Percentiles rank a stretch among this genome's conserved stretches.
These are phyloP conservation scores for Trichoderma pleuroti DNA, from an alignment of 2,329 filamentous ascomycete genomes.

Conservation along the genomic window DNA sequence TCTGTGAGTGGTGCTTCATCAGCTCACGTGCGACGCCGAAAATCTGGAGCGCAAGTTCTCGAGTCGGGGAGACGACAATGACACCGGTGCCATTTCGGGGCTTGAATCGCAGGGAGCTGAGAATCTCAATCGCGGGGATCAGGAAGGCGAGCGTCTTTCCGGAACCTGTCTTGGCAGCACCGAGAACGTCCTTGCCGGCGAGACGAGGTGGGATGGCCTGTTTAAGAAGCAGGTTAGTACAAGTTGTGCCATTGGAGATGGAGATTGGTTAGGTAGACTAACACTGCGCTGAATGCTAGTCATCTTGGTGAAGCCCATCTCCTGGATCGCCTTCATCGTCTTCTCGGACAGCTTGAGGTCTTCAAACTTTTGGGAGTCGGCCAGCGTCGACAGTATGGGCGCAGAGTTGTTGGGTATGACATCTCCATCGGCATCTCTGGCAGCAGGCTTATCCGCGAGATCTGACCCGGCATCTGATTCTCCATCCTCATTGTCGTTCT, in stretches of 20 bases:
- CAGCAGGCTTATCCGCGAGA: conserved; percentile 11
- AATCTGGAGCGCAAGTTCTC: conserved; percentile 72
- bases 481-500: conserved; percentile 27
- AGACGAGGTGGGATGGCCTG: conserved; percentile 78
- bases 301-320: conserved; percentile 94
- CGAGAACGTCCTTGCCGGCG: conserved; percentile 86
- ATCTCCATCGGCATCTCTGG: conserved; percentile 28
- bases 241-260: background rate
- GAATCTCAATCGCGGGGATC: conserved; percentile 90
- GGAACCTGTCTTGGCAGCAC: conserved; percentile 92
- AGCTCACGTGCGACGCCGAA: conserved; percentile 92
- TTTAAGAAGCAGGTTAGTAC: background rate
- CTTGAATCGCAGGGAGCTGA: conserved; percentile 87
- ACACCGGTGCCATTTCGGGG: conserved; percentile 90
- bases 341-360: conserved; percentile 84
- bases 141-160: conserved; percentile 95
- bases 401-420: conserved; percentile 38
- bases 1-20: conserved; percentile 89
- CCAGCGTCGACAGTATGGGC: conserved; percentile 52
- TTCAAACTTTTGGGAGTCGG: conserved; percentile 67
- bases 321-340: conserved; percentile 80
- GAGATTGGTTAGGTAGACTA: conserved; percentile 15
- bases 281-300: conserved; percentile 82
- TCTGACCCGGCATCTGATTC: conserved; percentile 30
- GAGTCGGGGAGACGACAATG: conserved; percentile 75